phyloP scores from a whole-genome alignment of 495 filamentous ascomycete species.

The Penicillium steckii region DNA sequence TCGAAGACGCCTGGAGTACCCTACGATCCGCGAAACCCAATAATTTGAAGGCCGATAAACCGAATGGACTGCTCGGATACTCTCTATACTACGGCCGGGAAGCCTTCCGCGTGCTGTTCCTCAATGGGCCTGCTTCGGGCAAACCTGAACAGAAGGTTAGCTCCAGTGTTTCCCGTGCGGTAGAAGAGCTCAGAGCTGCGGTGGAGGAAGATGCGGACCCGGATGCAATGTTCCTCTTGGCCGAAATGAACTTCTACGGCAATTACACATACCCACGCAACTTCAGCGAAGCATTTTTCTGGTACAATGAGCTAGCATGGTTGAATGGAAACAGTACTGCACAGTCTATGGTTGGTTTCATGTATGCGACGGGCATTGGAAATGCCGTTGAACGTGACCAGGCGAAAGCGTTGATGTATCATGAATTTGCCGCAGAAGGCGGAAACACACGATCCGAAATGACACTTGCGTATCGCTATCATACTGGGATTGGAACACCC shows the following conservation, averaged over 20 bases:
- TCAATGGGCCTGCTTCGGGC: constrained; percentile 44
- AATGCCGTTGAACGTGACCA: constrained; percentile 82
- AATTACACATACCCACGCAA: constrained; percentile 87
- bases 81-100: constrained; percentile 48
- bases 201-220: constrained; percentile 67
- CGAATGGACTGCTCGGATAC: constrained; percentile 45
- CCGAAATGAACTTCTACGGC: constrained; percentile 95
- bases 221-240: constrained; percentile 87
- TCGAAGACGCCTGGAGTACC: constrained; percentile 34
- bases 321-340: constrained; percentile 85
- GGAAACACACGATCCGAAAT: constrained; percentile 88
- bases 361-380: constrained; percentile 92
- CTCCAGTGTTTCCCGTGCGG: constrained; percentile 49
- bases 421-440: constrained; percentile 86
- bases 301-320: constrained; percentile 76
- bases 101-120: constrained; percentile 48
- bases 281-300: constrained; percentile 75
- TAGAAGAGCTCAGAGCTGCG: constrained; percentile 72
- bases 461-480: constrained; percentile 86
- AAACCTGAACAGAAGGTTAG: constrained; percentile 27
- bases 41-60: constrained; percentile 30
- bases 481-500: constrained; percentile 79
- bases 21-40: constrained; percentile 35
- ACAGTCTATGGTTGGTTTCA: constrained; percentile 91
- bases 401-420: constrained; percentile 88